A percentile compares a stretch with the other conserved stretches of the same genome.
phyloP scores from a whole-genome alignment of 2,329 filamentous ascomycete species.

The Trichophyton mentagrophytes region DNA sequence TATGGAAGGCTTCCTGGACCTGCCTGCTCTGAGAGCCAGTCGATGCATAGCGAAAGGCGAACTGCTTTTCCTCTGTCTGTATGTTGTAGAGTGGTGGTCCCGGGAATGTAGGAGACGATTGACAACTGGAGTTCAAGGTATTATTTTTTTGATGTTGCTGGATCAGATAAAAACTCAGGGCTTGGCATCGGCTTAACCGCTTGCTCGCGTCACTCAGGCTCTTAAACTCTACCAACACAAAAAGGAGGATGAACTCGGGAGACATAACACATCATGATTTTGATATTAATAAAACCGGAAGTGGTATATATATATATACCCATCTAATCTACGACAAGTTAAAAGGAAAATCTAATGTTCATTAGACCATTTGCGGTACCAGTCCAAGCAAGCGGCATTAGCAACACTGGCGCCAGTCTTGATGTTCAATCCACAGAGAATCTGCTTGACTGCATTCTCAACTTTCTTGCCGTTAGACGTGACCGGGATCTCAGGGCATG shows the following conservation, averaged over 20 bases:
- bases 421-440: constrained; percentile 72
- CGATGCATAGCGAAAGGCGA: constrained; percentile 24
- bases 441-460: constrained; percentile 92
- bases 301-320: constrained; percentile 2
- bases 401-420: constrained; percentile 89
- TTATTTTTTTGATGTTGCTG: background rate
- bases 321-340: background rate
- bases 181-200: background rate
- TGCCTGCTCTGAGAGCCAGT: constrained; percentile 28
- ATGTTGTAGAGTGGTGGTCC: background rate
- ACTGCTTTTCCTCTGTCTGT: background rate
- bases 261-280: background rate
- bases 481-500: constrained; percentile 75
- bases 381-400: constrained; percentile 75
- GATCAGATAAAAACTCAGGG: background rate
- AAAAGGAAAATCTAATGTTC: constrained; percentile 26
- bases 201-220: background rate
- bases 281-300: constrained; percentile 2
- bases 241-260: background rate
- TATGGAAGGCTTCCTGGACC: constrained; percentile 28
- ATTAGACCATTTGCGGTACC: constrained; percentile 69
- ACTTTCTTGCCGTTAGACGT: constrained; percentile 98
- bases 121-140: background rate
- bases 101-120: background rate
- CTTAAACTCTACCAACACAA: background rate